These are phyloP conservation scores for Solanum sejunctum DNA, from an alignment of 257 asterid species.

Conservation along the genomic window DNA sequence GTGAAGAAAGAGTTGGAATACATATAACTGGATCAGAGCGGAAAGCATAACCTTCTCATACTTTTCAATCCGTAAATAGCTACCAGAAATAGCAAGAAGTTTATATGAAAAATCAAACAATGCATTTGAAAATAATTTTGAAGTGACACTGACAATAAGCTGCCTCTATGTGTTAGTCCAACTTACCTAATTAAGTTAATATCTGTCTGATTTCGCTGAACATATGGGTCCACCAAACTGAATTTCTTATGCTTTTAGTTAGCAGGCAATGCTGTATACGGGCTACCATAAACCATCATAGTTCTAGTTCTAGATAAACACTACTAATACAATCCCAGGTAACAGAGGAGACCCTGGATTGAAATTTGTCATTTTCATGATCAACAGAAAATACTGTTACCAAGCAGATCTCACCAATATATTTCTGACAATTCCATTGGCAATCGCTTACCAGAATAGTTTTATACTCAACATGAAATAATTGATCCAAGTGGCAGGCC, in stretches of 20 bases:
- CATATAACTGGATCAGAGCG: neutral
- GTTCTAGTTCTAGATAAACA: neutral
- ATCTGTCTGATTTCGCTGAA: neutral
- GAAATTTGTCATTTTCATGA: neutral
- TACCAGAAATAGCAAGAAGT: neutral
- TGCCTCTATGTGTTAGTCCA: neutral
- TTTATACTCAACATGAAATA: neutral
- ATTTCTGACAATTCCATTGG: neutral
- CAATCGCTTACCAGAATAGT: neutral
- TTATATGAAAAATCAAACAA: neutral
- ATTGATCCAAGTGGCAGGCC: neutral
- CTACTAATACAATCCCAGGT: neutral
- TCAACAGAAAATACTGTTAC: neutral
- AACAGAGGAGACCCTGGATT: neutral
- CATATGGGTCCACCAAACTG: neutral
- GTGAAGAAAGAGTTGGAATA: neutral
- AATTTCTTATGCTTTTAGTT: neutral
- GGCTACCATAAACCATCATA: neutral
- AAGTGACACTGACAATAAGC: neutral
- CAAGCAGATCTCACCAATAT: neutral
- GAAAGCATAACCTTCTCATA: neutral
- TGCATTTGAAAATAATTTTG: neutral
- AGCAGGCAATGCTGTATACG: neutral
- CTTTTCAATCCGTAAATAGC: neutral
- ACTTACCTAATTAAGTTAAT: neutral